These are phyloP conservation scores for Annona cherimola DNA, from an alignment of 164 flowering plant species.

Conservation along the genomic window DNA sequence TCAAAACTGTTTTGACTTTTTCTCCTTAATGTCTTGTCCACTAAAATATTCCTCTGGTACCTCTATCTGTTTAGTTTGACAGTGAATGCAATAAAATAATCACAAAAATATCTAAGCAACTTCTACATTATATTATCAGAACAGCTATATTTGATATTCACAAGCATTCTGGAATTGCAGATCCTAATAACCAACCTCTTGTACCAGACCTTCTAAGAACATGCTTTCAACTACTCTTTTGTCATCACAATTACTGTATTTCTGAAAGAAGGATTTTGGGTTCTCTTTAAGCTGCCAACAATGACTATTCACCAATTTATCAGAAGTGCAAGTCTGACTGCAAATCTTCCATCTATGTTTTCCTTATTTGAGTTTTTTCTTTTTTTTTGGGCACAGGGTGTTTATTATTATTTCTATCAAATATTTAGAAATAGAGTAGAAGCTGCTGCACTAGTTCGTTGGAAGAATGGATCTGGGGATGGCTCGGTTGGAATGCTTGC, in stretches of 20 bases:
- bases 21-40: no score
- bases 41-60: no score
- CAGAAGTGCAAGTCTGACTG: not conserved
- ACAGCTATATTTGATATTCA: not conserved
- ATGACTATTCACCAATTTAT: not conserved
- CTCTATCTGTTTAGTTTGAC: not conserved
- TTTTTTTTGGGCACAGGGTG: slow-evolving; percentile 72
- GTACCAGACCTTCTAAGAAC: no score
- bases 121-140: not conserved
- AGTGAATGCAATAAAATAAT: no score
- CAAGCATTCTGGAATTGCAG: not conserved
- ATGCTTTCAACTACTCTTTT: no score
- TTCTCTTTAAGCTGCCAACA: no score
- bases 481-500: slow-evolving; percentile 96
- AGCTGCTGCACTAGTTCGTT: slow-evolving; percentile 51
- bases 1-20: no score
- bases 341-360: slow-evolving; percentile 7
- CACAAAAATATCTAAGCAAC: not conserved
- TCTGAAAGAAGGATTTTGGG: no score
- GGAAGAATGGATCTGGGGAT: slow-evolving; percentile 77
- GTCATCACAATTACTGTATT: no score
- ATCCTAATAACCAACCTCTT: not conserved
- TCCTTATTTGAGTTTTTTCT: slow-evolving; percentile 20
- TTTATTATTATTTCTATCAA: slow-evolving; percentile 98
- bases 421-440: slow-evolving; percentile 86